phyloP scores from a whole-genome alignment of 73 alveolate species.

The Durusdinium trenchii region DNA sequence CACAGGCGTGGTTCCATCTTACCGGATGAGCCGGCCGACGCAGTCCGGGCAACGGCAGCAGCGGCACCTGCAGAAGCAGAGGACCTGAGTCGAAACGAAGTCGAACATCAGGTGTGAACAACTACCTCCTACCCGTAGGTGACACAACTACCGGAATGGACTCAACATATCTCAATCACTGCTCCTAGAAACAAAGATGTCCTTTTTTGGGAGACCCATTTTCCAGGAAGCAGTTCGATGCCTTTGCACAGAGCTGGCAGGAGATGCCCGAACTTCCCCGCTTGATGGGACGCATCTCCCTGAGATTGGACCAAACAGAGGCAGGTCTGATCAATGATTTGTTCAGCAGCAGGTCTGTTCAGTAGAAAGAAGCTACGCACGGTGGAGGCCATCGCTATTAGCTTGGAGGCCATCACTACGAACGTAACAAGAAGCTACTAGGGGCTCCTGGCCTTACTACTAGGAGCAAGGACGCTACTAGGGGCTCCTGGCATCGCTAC shows the following conservation, averaged over 20 bases:
- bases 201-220: neutral
- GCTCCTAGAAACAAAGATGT: neutral
- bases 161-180: neutral
- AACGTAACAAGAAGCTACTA: too few species aligned
- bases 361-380: too few species aligned
- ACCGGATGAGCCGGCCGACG: neutral
- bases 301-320: slow-evolving; percentile 13
- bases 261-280: slow-evolving; percentile 51
- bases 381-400: too few species aligned
- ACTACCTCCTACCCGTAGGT: too few species aligned
- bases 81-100: neutral
- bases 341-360: too few species aligned
- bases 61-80: neutral
- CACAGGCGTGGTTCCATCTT: slow-evolving; percentile 40
- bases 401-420: too few species aligned
- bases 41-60: neutral
- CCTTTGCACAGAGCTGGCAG: neutral
- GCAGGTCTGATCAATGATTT: too few species aligned
- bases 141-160: too few species aligned
- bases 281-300: slow-evolving; percentile 41
- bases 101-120: neutral
- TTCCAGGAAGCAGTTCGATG: neutral
- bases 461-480: too few species aligned
- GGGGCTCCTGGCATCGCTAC: too few species aligned
- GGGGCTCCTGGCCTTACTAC: too few species aligned